Percentiles rank a stretch among this genome's conserved stretches.
Conservation (phyloP, 805 yeast genomes). For the Candida sakaeoensis region DNA sequence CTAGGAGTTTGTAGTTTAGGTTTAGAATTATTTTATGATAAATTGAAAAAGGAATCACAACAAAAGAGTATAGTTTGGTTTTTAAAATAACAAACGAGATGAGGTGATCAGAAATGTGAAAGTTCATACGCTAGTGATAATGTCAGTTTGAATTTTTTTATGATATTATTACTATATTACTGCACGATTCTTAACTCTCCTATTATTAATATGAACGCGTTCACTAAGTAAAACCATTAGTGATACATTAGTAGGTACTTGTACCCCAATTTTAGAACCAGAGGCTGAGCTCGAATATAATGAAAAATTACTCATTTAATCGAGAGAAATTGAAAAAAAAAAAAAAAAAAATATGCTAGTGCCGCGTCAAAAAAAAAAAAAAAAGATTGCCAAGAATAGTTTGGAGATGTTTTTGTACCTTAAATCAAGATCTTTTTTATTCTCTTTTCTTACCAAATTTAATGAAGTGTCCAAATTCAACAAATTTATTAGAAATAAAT, state of each 20-base stretch:
- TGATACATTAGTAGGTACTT: no score
- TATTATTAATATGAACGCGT: neutral
- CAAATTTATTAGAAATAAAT: no score
- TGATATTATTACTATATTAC: no score
- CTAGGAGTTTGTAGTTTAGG: constrained; percentile 5
- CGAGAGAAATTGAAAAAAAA: neutral
- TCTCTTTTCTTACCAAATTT: no score
- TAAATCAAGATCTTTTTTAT: neutral
- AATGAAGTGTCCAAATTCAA: no score
- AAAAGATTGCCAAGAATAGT: neutral
- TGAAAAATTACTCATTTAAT: no score
- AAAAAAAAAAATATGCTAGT: neutral
- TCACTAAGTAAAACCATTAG: no score
- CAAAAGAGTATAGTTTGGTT: neutral
- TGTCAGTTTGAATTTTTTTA: no score
- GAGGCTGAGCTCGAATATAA: neutral
- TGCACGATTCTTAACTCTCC: no score
- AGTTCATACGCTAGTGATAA: no score
- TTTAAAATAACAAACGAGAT: neutral
- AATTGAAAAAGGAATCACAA: neutral
- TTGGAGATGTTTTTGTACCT: neutral
- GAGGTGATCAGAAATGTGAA: no score
- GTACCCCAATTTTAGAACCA: neutral
- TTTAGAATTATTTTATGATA: neutral
- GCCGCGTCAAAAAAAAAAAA: neutral